phyloP scores from a whole-genome alignment of 176 grass and related monocot species.

The Eragrostis nindensis region DNA sequence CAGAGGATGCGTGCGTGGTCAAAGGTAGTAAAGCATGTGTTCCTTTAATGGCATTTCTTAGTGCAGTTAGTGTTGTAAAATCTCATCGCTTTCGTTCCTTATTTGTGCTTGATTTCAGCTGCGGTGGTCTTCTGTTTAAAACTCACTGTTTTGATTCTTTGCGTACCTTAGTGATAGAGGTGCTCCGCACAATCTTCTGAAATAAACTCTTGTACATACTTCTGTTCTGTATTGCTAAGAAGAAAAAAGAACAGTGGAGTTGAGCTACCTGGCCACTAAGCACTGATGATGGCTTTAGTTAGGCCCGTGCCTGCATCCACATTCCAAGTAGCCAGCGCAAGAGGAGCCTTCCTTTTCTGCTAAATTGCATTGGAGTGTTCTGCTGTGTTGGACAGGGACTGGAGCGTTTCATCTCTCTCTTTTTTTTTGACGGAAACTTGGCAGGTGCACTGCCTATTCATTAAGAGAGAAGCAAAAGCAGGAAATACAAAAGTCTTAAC shows the following conservation, averaged over 20 bases:
- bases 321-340: constrained; percentile 3
- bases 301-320: not conserved
- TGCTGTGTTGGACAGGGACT: not conserved
- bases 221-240: not conserved
- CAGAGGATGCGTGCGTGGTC: not conserved
- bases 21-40: not conserved
- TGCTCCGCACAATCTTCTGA: not conserved
- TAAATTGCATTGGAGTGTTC: not conserved
- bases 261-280: constrained; percentile 24
- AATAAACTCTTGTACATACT: not conserved
- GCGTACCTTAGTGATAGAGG: not conserved
- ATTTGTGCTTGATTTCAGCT: constrained; percentile 19
- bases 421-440: too few species aligned
- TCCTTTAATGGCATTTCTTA: not conserved
- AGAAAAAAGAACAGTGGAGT: constrained; percentile 7
- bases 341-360: constrained; percentile 1
- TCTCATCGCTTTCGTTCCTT: constrained; percentile 2
- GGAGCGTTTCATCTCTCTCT: not conserved
- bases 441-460: too few species aligned
- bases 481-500: too few species aligned
- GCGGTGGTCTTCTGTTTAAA: not conserved
- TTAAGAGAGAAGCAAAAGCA: too few species aligned
- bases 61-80: not conserved
- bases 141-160: constrained; percentile 3
- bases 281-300: constrained; percentile 35